phyloP scores from a whole-genome alignment of 192 early-diverging fungal species.

The Phycomyces blakesleeanus region DNA sequence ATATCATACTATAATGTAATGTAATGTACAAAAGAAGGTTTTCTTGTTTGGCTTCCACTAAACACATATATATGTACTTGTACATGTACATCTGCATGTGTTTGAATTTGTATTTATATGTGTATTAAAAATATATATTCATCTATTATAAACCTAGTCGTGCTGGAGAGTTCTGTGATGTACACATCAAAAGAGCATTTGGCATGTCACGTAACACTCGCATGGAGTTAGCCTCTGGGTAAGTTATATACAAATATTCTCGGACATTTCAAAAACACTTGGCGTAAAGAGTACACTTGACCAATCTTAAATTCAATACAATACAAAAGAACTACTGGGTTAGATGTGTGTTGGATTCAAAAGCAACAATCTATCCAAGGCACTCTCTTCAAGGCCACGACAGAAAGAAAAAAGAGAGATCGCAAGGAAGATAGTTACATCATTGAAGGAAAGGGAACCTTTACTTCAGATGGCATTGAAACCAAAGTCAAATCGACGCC shows the following conservation, averaged over 20 bases:
- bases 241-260: not conserved
- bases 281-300: not conserved
- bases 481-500: not conserved
- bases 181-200: constrained; percentile 11
- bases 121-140: not conserved
- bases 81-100: no score
- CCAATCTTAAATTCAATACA: not conserved
- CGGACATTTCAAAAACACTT: not conserved
- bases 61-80: no score
- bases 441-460: not conserved
- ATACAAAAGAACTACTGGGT: constrained; percentile 5
- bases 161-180: constrained; percentile 21
- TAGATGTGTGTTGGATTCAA: constrained; percentile 23
- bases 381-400: not conserved
- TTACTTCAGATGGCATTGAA: not conserved
- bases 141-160: constrained; percentile 10
- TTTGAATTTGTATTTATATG: no score
- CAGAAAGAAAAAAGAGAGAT: not conserved
- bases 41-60: no score
- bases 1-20: no score
- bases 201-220: constrained; percentile 17
- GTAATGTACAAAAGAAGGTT: not conserved
- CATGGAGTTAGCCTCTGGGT: constrained; percentile 31
- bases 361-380: not conserved
- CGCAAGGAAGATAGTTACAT: constrained; percentile 1